These are phyloP conservation scores for Globomyces pollinis-pini DNA, from an alignment of 192 early-diverging fungal species.

Conservation along the genomic window DNA sequence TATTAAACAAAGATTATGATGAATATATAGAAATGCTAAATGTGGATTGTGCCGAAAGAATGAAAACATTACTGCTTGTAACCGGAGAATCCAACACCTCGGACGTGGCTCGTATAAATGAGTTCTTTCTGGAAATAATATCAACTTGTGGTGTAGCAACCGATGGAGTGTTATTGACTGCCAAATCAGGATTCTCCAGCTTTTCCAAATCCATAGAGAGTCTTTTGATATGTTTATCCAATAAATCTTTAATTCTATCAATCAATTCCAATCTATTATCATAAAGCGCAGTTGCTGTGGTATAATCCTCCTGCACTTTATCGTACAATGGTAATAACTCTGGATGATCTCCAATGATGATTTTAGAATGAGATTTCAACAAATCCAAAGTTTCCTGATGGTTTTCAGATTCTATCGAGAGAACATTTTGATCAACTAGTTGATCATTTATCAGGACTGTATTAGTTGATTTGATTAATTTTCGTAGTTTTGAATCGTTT, in stretches of 20 bases:
- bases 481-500: no score
- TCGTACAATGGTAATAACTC: neutral
- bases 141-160: neutral
- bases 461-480: no score
- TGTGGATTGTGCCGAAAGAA: neutral
- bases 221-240: constrained; percentile 14
- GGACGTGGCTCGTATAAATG: neutral
- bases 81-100: neutral
- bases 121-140: neutral
- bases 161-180: no score
- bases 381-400: no score
- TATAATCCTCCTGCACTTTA: neutral
- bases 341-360: neutral
- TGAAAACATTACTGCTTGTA: neutral
- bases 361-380: neutral
- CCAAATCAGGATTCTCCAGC: neutral
- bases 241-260: constrained; percentile 1
- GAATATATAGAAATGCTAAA: no score
- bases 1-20: no score
- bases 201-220: constrained; percentile 13
- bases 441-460: no score
- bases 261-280: neutral
- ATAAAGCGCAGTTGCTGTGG: neutral
- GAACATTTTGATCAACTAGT: no score
- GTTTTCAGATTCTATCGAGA: no score